Evolutionary conservation across 345 rosid species (phyloP), one percentile per base, ranked within the genome.

Genomic region (Dipteronia sinensis): DNA sequence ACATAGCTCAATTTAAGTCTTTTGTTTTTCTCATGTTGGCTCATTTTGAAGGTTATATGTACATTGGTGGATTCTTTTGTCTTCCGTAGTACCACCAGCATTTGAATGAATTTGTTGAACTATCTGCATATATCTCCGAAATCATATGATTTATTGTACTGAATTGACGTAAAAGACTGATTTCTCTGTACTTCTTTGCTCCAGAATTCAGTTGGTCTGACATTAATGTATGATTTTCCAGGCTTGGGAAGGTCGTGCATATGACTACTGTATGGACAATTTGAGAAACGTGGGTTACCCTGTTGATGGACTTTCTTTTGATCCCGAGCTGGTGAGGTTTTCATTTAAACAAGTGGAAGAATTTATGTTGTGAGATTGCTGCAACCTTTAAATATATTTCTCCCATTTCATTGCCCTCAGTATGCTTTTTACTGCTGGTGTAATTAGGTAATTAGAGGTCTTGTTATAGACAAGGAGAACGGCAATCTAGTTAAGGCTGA

Each of bases 221-320:
- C 25, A 58, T 15, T 27, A 17, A 38, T 67, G 72, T 62, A 42
- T 79, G 53, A 64, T 61, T 64, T 81, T 73, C 70, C 85, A 95
- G 98, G 97, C 99, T 77, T 95, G 99, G 99, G 99, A 95, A 91
- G 99, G 99, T 65, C 88, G 90, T 59, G 99, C 99, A 69, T 95
- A 95, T 73, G 99, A 93, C 81, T 93, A 95, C 83, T 95, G 99
- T 84, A 83, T 93, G 99, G 93, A 87, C 27, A 95, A 95, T 89
- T 83, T 95, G 22, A 86, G 73, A 81, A 87, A 80, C 79, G 80
- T 95, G 96, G 99, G 98, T 29, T 95, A 87, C 81, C 98, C 98
- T 0, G 97, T 93, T 71, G 97, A 91, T 83, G 97, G 97, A 65
- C 96, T 95, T 71, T 76, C 91, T 69, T 95, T 95, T 79, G 98